Percentiles rank a stretch among this genome's conserved stretches.
Conservation (phyloP, 257 asterid genomes). For the Plectranthus barbatus region DNA sequence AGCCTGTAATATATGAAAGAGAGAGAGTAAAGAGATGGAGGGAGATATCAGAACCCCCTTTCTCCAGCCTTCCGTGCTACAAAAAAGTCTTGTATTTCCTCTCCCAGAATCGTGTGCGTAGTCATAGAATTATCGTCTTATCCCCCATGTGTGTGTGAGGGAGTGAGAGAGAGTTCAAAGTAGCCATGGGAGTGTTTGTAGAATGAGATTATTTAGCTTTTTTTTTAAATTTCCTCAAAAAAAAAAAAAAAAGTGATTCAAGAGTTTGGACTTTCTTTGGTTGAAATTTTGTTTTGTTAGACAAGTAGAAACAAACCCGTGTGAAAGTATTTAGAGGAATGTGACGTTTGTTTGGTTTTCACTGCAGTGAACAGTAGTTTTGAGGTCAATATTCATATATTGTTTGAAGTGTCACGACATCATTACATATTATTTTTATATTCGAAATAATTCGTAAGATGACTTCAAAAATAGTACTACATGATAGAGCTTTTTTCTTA, state of each 20-base stretch:
- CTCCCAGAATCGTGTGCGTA: not conserved
- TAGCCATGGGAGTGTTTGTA: too few species aligned
- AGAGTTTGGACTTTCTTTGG: too few species aligned
- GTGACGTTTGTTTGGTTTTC: not conserved
- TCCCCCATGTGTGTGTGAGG: not conserved
- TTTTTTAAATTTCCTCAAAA: too few species aligned
- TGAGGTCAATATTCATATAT: not conserved
- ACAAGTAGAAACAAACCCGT: not conserved
- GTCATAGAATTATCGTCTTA: too few species aligned
- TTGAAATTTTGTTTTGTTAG: too few species aligned
- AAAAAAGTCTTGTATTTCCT: not conserved
- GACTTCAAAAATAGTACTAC: not conserved
- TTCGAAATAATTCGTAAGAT: not conserved
- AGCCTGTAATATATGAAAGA: not conserved
- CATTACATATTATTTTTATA: not conserved
- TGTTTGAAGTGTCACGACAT: not conserved
- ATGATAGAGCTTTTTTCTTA: too few species aligned
- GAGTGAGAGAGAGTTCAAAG: not conserved
- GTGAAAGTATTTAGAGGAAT: not conserved
- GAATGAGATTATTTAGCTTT: not conserved
- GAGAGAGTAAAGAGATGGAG: not conserved
- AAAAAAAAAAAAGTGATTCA: too few species aligned
- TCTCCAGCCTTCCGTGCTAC: not conserved
- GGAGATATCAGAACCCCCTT: too few species aligned
- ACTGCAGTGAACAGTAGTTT: not conserved